Evolutionary conservation across 371 early-diverging fungal genomes (phyloP), one percentile per base, ranked within the genome.

Genomic region (Mortierella sp.): DNA sequence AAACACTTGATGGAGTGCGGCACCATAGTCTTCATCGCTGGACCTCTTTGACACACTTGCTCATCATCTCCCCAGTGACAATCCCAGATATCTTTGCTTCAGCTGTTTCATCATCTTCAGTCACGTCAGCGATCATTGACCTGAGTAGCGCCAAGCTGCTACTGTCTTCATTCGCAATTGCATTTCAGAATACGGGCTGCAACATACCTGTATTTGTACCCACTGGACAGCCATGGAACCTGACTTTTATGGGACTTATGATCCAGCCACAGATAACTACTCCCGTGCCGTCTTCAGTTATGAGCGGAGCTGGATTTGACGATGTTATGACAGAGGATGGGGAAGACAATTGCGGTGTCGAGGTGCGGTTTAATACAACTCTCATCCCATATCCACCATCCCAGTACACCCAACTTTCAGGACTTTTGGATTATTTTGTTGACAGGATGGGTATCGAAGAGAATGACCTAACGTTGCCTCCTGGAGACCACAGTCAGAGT

Each of bases 141-240:
- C 71, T 89, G 6, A 84, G 86, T 45, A 91, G 90, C 9, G 89
- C 93, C 26, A 94, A 93, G 58, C 73, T 88, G 1, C 71, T 95
- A 26, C 58, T 92, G 29, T 93, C 94, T 0, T 89, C 94, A 0
- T 90, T 94, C 70, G 86, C 90, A n/a, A 87, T 94, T 43, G 95
- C 96, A 0, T 86, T 93, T 58, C 90, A 90, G 58, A 93, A 93
- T 69, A 89, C 87, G 4, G 88, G 85, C 5, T 95, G 95, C 75
- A 81, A 69, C n/a, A 76, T 95, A 22, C 95, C 96, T 10, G 88
- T 90, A 6, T 96, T 95, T 86, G 89, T 93, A 9, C 93, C 93
- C 0, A 88, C 89, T 9, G 94, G 94, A 5, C 92, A 92, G 23
- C 84, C 85, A 5, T 89, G 93, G 81, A 87, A 92, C 23, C 53